Conservation (phyloP, 768 basidiomycete species). For the Lactarius hengduanensis region DNA sequence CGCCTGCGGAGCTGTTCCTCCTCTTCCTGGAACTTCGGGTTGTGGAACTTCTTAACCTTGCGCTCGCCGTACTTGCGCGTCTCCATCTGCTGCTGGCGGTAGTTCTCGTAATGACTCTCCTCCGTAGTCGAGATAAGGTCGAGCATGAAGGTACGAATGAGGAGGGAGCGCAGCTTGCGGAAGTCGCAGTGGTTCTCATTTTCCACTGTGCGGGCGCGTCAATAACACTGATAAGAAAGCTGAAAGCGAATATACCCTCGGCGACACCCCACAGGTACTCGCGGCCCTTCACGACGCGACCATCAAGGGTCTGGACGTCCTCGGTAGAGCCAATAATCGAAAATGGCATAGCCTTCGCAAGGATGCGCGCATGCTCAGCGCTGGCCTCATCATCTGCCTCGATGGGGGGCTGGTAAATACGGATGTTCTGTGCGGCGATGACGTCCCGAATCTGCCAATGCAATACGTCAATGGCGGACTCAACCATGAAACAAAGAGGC, state of each 20-base stretch:
- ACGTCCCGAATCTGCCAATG: slow-evolving; percentile 76
- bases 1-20: slow-evolving; percentile 95
- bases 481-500: slow-evolving; percentile 34
- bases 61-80: slow-evolving; percentile 98
- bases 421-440: slow-evolving; percentile 87
- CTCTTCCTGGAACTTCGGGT: slow-evolving; percentile 99
- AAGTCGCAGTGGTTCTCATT: slow-evolving; percentile 99
- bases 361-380: slow-evolving; percentile 83
- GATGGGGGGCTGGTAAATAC: slow-evolving; percentile 91
- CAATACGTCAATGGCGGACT: slow-evolving; percentile 5
- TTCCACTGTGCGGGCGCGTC: slow-evolving; percentile 60
- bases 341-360: slow-evolving; percentile 94
- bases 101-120: slow-evolving; percentile 96
- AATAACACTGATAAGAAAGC: background rate
- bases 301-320: slow-evolving; percentile 89
- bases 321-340: slow-evolving; percentile 97
- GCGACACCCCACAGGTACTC: slow-evolving; percentile 99
- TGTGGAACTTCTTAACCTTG: slow-evolving; percentile 98
- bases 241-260: slow-evolving; percentile 61
- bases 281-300: slow-evolving; percentile 91
- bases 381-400: slow-evolving; percentile 85
- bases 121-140: slow-evolving; percentile 96
- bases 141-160: slow-evolving; percentile 98
- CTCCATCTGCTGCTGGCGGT: slow-evolving; percentile 99
- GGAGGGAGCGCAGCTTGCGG: slow-evolving; percentile 91